Base-by-base conservation (phyloP, 2,329 filamentous ascomycete genomes). In the Fusarium lyarnte region DNA sequence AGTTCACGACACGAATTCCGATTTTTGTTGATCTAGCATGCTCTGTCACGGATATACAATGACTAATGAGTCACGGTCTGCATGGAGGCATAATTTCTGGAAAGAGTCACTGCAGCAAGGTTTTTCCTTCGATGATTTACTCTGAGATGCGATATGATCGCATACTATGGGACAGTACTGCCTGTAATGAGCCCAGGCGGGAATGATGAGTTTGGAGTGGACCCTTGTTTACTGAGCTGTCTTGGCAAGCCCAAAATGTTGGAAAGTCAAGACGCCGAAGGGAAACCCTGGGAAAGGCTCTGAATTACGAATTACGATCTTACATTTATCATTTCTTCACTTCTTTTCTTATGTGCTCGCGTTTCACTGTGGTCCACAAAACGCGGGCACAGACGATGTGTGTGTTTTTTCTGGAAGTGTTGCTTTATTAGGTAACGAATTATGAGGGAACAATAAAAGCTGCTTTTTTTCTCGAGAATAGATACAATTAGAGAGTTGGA, bases 61-160 rank as follows among this genome's bases (percentile, higher is more conserved):
- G 82, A 81, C 81, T 84, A 79, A 85, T 81, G 82, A 84, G 81
- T 83, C 79, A 84, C 80, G 81, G 79, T 80, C 78, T 83, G 80
- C 82, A 83, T 79, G 78, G 79, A 79, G 78, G 79, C 80, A 80
- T 82, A 77, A 81, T 76, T 73, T 59, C 62, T 71, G 60, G 62
- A 67, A 68, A 74, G 67, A 75, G 54, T 71, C 64, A 68, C 63
- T 70, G 67, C 75, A 77, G 63, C 64, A 62, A 70, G 52, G 58
- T 69, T 74, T 77, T 72, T 63, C 54, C 60, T 75, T 73, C 70
- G 72, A 67, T 67, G 66, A 69, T 72, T 57, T 69, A 68, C 69
- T 79, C 74, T 66, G 71, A 78, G 69, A 76, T 72, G 78, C 73
- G 77, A 80, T 65, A 77, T 57, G 76, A 79, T 75, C 76, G 75